Percentiles rank a stretch among this genome's conserved stretches.
Evolutionary conservation across 768 basidiomycete species (phyloP).

Genomic region (Leccinum longicurvipes): DNA sequence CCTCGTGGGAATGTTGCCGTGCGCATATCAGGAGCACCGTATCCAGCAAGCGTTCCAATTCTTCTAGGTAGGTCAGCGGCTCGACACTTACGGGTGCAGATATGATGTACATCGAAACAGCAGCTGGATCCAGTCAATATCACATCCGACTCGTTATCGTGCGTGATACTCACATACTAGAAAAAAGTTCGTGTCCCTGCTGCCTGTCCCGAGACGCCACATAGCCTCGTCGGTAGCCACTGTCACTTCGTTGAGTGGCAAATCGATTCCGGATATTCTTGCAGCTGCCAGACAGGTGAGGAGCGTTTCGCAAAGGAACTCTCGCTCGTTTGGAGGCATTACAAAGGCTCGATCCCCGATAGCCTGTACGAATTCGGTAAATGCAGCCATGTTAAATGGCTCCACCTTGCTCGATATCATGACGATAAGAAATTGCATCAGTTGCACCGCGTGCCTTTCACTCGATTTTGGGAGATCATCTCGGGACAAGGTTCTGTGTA

Average conservation of each 20-base stretch:
- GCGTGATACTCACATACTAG: constrained; percentile 38
- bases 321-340: not conserved
- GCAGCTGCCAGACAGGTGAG: constrained; percentile 35
- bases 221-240: constrained; percentile 31
- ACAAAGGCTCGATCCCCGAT: constrained; percentile 16
- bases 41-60: constrained; percentile 46
- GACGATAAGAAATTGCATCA: constrained; percentile 27
- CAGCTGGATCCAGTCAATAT: constrained; percentile 27
- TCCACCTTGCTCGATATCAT: constrained; percentile 20
- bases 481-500: constrained; percentile 18
- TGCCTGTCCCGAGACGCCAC: constrained; percentile 35
- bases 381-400: not conserved
- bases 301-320: constrained; percentile 34
- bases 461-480: not conserved
- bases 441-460: constrained; percentile 10
- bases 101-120: constrained; percentile 44
- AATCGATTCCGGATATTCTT: constrained; percentile 10
- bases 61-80: constrained; percentile 42
- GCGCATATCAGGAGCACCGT: constrained; percentile 45
- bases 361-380: constrained; percentile 12
- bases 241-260: constrained; percentile 2
- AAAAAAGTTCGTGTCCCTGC: constrained; percentile 31
- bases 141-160: not conserved
- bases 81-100: constrained; percentile 27
- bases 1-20: constrained; percentile 42